A percentile compares a stretch with the other conserved stretches of the same genome.
Evolutionary conservation across 2,329 filamentous ascomycete genomes (phyloP).

Genomic region (Lizonia empirigonia): DNA sequence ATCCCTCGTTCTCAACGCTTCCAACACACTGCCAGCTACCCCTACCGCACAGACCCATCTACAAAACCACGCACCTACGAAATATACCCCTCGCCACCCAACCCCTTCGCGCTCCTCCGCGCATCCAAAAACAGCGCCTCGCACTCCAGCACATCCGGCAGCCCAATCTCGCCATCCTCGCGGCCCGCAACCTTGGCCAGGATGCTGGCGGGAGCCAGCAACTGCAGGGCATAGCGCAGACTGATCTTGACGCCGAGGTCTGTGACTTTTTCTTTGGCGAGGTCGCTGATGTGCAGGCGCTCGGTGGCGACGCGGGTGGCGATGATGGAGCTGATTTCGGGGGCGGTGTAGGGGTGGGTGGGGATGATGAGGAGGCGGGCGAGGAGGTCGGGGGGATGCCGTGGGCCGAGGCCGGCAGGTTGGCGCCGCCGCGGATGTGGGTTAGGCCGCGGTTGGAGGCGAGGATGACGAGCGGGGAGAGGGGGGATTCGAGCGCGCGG

Average conservation of each 20-base stretch:
- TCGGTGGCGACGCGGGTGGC: slow-evolving; percentile 83
- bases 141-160: slow-evolving; percentile 62
- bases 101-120: slow-evolving; percentile 51
- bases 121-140: slow-evolving; percentile 56
- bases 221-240: slow-evolving; percentile 88
- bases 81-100: slow-evolving; percentile 44
- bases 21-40: neutral
- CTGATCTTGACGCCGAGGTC: slow-evolving; percentile 88
- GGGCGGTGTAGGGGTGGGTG: slow-evolving; percentile 83
- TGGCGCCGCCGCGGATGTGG: slow-evolving; percentile 82
- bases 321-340: slow-evolving; percentile 93
- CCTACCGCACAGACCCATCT: slow-evolving; percentile 1
- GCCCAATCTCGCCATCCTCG: slow-evolving; percentile 55
- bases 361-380: slow-evolving; percentile 94
- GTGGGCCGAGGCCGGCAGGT: slow-evolving; percentile 72
- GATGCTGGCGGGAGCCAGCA: slow-evolving; percentile 88
- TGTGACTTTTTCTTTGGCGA: slow-evolving; percentile 84
- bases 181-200: slow-evolving; percentile 72
- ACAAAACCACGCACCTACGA: slow-evolving; percentile 30
- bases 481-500: slow-evolving; percentile 91
- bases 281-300: slow-evolving; percentile 76
- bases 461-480: slow-evolving; percentile 95
- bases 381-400: slow-evolving; percentile 94
- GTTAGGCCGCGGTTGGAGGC: slow-evolving; percentile 96
- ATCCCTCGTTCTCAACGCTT: neutral